Base-by-base conservation (phyloP, 176 grass and related monocot species). In the Raddia distichophylla region DNA sequence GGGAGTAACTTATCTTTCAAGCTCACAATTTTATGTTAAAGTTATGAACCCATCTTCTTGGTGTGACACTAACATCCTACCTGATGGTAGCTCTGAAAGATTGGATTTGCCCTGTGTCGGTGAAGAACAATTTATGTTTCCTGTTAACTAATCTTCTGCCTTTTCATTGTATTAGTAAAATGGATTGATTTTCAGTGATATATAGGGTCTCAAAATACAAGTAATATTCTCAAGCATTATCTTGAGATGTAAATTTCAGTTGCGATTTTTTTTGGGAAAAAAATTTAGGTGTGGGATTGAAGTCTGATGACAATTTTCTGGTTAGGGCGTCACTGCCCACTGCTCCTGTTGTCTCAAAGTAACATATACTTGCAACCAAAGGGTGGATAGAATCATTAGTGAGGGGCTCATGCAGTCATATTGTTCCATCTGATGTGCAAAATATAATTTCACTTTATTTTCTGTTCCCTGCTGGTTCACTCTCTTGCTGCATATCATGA, bases 1-100 rank as follows among this genome's bases (percentile, higher is more conserved):
- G 22, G 78, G n/a, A 82, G 71, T 80, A 85, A 72, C 72, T 82
- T 89, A 72, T 66, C 13, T 64, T 72, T 34, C 73, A 89, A 82
- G 87, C 73, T 71, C 77, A 8, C 45, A 37, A 58, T 52, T 71
- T 50, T 67, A 55, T 50, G 37, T 11, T 6, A 64, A 83, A 78
- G 73, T 83, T 79, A 59, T 19, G 32, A 71, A 18, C 15, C 58
- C 7, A 80, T 52, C 76, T 71, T 68, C 32, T 51, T 66, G 75
- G 10, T 74, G 32, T 47, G 76, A 85, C 82, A 68, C 55, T 55
- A 80, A 84, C 76, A 56, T 75, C 76, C 80, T 80, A 80, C 81
- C 82, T 89, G 70, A 80, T 56, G 55, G 47, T 89, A 6, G 6
- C 53, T 60, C 56, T 61, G 9, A 5, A 80, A 68, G 46, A 53